A percentile compares a stretch with the other conserved stretches of the same genome.
phyloP scores from a whole-genome alignment of 2,329 filamentous ascomycete genomes.

The Cercospora sp. region DNA sequence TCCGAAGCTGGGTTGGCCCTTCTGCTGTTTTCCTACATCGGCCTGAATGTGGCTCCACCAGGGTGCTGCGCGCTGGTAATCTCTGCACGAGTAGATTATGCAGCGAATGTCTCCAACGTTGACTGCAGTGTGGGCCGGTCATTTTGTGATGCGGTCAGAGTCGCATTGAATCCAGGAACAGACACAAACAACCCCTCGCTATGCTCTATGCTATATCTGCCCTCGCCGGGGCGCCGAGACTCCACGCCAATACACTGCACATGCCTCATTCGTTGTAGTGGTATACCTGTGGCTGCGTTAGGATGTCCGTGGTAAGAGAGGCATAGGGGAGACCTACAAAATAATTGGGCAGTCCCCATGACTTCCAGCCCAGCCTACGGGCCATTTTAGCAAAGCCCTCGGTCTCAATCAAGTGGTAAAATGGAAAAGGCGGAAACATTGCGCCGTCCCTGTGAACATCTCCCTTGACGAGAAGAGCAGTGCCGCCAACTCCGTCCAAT shows the following conservation, averaged over 20 bases:
- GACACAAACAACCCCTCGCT: background rate
- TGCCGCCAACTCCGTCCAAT: slow-evolving; percentile 91
- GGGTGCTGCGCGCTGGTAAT: background rate
- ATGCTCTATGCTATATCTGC: slow-evolving; percentile 12
- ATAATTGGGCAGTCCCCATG: slow-evolving; percentile 92
- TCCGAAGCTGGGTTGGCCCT: background rate
- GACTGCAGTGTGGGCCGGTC: background rate
- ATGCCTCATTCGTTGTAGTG: slow-evolving; percentile 27
- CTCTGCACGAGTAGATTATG: background rate
- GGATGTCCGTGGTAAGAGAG: background rate
- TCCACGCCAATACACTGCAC: slow-evolving; percentile 8
- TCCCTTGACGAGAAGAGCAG: slow-evolving; percentile 88
- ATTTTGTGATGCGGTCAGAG: background rate
- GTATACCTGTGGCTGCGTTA: slow-evolving; percentile 17
- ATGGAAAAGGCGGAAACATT: slow-evolving; percentile 96
- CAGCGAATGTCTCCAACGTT: background rate
- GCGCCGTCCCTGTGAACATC: slow-evolving; percentile 96
- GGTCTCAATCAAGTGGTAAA: slow-evolving; percentile 96
- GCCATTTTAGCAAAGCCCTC: slow-evolving; percentile 99
- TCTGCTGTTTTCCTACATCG: background rate
- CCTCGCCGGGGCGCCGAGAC: slow-evolving; percentile 5
- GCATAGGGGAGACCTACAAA: slow-evolving; percentile 64
- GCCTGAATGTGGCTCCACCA: background rate
- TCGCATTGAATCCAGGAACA: background rate
- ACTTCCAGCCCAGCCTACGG: slow-evolving; percentile 77